Evolutionary conservation across 768 basidiomycete species (phyloP).

Genomic region (Jaapia argillacea): DNA sequence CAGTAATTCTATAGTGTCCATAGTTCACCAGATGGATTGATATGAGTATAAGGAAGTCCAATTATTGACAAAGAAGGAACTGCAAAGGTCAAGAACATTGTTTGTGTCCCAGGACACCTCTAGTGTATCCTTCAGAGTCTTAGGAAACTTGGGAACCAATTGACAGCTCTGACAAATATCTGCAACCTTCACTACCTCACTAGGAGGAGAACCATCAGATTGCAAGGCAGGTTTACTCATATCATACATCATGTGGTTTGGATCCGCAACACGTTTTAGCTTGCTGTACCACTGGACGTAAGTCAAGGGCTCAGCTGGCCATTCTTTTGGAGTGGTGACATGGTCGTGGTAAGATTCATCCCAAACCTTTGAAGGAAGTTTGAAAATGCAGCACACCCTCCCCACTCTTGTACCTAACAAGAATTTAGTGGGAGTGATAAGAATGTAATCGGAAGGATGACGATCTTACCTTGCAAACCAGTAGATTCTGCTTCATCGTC

Average conservation of each 20-base stretch:
- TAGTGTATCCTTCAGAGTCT: too few species aligned
- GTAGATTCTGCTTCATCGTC: too few species aligned
- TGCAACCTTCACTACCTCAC: constrained; percentile 1
- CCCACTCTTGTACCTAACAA: too few species aligned
- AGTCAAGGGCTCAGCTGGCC: constrained; percentile 5
- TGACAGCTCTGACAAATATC: constrained; percentile 5
- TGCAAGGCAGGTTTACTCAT: constrained; percentile 1
- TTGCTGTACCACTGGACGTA: constrained; percentile 7
- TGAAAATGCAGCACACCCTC: too few species aligned
- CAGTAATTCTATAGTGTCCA: too few species aligned
- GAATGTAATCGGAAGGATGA: too few species aligned
- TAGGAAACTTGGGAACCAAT: too few species aligned
- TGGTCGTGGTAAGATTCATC: too few species aligned
- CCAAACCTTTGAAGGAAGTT: too few species aligned
- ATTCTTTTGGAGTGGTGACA: too few species aligned
- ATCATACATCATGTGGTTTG: constrained; percentile 4
- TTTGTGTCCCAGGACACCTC: background rate
- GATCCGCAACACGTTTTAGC: background rate
- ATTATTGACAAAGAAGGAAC: constrained; percentile 7
- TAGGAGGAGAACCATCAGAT: background rate
- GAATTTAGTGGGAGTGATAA: too few species aligned
- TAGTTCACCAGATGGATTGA: constrained; percentile 7
- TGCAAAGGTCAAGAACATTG: constrained; percentile 5
- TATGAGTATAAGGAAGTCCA: constrained; percentile 6
- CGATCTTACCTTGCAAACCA: too few species aligned